A percentile compares a stretch with the other conserved stretches of the same genome.
Evolutionary conservation across 129 eudicot genomes (phyloP).

Genomic region (Pseudognaphalium luteoalbum): DNA sequence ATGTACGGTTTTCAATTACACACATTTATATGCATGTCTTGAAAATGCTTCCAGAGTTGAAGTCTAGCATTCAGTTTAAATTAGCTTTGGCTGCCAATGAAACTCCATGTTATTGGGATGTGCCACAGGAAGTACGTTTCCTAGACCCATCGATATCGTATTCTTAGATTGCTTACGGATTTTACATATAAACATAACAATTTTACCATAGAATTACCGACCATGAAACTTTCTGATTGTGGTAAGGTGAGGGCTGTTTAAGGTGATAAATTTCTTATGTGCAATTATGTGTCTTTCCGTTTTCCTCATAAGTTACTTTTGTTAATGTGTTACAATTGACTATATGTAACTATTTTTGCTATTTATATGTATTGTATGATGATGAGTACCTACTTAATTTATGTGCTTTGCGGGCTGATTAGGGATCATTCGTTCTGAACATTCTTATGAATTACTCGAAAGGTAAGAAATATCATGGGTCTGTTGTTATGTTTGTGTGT

Average conservation of each 20-base stretch:
- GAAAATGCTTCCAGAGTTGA: slow-evolving; percentile 53
- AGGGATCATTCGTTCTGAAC: slow-evolving; percentile 38
- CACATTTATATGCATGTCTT: slow-evolving; percentile 15
- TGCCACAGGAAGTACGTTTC: slow-evolving; percentile 47
- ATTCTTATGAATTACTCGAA: slow-evolving; percentile 55
- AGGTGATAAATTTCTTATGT: neutral
- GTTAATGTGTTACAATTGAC: neutral
- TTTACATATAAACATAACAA: neutral
- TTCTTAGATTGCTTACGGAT: slow-evolving; percentile 1
- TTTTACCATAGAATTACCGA: neutral
- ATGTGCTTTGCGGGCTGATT: neutral
- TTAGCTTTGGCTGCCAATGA: slow-evolving; percentile 50
- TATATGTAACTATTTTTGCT: neutral
- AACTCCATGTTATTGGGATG: slow-evolving; percentile 43
- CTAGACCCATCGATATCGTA: slow-evolving; percentile 9
- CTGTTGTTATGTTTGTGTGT: neutral
- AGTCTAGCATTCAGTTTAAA: slow-evolving; percentile 48
- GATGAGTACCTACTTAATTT: slow-evolving; percentile 12
- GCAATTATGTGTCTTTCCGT: neutral
- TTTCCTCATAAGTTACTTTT: neutral
- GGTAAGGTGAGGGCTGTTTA: neutral
- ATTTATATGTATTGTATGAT: slow-evolving; percentile 1
- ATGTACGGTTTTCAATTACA: too few relatives aligned
- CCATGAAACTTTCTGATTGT: neutral
- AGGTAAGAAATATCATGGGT: slow-evolving; percentile 29